Evolutionary conservation across 257 asterid species (phyloP).

Genomic region (Hygrophila difformis): DNA sequence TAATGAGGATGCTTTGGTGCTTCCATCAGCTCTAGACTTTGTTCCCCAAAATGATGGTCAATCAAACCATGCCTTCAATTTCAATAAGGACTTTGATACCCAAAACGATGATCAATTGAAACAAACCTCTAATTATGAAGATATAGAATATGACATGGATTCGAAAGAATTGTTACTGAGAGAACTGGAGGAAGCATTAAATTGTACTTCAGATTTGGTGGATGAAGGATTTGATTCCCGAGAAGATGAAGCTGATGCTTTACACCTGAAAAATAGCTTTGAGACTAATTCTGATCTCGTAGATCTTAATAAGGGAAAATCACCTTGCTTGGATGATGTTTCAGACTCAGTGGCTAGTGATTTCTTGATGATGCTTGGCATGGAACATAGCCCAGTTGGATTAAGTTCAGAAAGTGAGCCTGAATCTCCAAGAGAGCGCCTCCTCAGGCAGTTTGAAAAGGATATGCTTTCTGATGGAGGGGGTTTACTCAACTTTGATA

Average conservation of each 20-base stretch:
- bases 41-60: constrained; percentile 18
- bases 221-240: constrained; percentile 50
- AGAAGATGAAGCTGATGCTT: constrained; percentile 38
- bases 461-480: constrained; percentile 68
- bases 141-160: constrained; percentile 22
- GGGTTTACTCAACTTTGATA: constrained; percentile 52
- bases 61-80: neutral
- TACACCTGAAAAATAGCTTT: constrained; percentile 24
- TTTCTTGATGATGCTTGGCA: constrained; percentile 81
- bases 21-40: constrained; percentile 14
- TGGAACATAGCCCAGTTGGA: constrained; percentile 67
- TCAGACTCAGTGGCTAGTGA: constrained; percentile 67
- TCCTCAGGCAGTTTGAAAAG: constrained; percentile 81
- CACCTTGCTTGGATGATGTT: constrained; percentile 52
- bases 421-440: constrained; percentile 83
- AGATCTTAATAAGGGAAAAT: constrained; percentile 35
- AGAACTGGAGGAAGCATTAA: constrained; percentile 64
- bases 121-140: constrained; percentile 7
- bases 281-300: constrained; percentile 25
- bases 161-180: constrained; percentile 42
- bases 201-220: constrained; percentile 36
- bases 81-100: constrained; percentile 17
- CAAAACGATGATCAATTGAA: constrained; percentile 17
- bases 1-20: constrained; percentile 1
- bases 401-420: constrained; percentile 86